Evolutionary conservation across 495 filamentous ascomycete genomes (phyloP).

Genomic region (Platismatia glauca): DNA sequence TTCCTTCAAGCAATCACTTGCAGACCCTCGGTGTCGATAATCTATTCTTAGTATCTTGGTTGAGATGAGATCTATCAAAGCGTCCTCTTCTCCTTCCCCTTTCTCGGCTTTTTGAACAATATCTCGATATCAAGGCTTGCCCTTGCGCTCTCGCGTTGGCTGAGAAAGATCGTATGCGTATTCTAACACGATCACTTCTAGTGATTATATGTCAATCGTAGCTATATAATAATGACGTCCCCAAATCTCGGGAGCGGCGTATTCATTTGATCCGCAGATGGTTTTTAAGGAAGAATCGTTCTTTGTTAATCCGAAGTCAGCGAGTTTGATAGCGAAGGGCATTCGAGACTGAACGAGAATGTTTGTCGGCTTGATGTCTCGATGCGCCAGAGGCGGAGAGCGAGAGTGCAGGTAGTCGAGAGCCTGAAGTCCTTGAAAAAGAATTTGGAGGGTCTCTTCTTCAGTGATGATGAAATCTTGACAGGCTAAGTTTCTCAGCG

Average conservation of each 20-base stretch:
- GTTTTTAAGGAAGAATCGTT: background rate
- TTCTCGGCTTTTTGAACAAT: background rate
- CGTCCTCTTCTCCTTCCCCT: background rate
- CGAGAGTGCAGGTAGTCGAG: constrained; percentile 2
- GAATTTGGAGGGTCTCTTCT: constrained; percentile 5
- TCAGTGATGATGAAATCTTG: constrained; percentile 6
- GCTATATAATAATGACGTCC: constrained; percentile 10
- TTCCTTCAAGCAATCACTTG: background rate
- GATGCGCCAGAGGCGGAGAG: constrained; percentile 6
- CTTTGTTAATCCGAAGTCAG: background rate
- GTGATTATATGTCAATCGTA: constrained; percentile 12
- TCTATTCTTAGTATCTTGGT: constrained; percentile 8
- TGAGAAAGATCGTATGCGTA: constrained; percentile 12
- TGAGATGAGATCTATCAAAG: constrained; percentile 11
- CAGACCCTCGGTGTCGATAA: constrained; percentile 1
- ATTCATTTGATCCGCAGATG: background rate
- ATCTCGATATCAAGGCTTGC: background rate
- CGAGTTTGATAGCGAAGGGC: constrained; percentile 2
- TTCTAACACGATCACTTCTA: constrained; percentile 13
- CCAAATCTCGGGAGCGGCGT: background rate
- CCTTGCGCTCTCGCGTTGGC: background rate
- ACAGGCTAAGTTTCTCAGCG: constrained; percentile 5
- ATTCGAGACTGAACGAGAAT: constrained; percentile 2
- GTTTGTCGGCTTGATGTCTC: constrained; percentile 3
- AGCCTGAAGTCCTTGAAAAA: constrained; percentile 6